A percentile compares a stretch with the other conserved stretches of the same genome.
phyloP scores from a whole-genome alignment of 2,329 filamentous ascomycete species.

The Apiospora rasikravindrae region DNA sequence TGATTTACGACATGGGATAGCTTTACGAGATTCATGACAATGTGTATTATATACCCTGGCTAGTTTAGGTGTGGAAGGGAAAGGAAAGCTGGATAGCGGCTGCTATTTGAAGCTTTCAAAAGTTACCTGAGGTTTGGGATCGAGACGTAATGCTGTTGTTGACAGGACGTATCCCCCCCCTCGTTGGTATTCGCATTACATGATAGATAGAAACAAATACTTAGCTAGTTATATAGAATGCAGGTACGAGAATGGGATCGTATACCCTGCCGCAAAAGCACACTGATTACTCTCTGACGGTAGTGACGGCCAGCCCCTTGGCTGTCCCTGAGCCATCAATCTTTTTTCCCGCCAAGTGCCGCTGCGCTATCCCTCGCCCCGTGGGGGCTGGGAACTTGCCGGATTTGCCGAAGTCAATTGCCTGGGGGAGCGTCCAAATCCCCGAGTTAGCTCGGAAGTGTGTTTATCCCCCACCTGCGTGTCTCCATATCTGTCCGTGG shows the following conservation, averaged over 20 bases:
- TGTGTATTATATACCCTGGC: constrained; percentile 16
- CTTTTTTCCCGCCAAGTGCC: background rate
- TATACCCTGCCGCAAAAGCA: background rate
- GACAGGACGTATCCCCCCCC: background rate
- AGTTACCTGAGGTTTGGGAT: background rate
- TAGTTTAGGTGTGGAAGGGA: background rate
- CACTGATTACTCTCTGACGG: background rate
- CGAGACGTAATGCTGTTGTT: background rate
- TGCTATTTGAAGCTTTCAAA: background rate
- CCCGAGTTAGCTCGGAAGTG: constrained; percentile 20
- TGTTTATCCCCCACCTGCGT: constrained; percentile 24
- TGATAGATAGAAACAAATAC: background rate
- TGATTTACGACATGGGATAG: constrained; percentile 1
- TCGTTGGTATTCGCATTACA: background rate
- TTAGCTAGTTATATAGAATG: background rate
- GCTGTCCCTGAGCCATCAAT: background rate
- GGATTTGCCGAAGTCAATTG: constrained; percentile 19
- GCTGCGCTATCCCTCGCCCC: background rate
- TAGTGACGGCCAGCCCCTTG: background rate
- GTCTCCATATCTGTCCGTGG: constrained; percentile 2
- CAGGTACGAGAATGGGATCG: background rate
- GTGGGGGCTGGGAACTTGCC: background rate
- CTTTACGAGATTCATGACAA: constrained; percentile 14
- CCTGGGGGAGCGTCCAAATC: background rate
- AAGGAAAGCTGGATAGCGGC: background rate